Evolutionary conservation across 495 filamentous ascomycete genomes (phyloP), one percentile per base, ranked within the genome.

Genomic region (Geoglossum glabrum): DNA sequence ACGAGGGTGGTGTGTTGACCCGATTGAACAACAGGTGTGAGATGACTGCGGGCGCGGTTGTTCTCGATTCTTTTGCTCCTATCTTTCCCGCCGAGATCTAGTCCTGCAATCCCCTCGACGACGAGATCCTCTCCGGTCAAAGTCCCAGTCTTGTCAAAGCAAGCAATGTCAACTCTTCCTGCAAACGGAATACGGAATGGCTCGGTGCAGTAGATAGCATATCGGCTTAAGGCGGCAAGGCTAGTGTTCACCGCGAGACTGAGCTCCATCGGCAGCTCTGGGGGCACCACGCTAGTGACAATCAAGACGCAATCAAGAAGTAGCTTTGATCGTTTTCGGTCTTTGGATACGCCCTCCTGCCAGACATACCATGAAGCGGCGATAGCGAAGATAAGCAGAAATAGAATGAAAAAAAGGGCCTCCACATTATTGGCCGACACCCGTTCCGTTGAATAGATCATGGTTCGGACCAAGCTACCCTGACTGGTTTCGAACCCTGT

Each of bases 311-410:
- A 99, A 70, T 99, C 92, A 56, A 99, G 80, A 58, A 99, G 78
- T 31, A 99, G 78, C 77, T 99, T 99, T 23, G 88, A 95, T 59
- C 92, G 81, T 75, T 97, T 96, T 64, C 92, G 83, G 67, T 97
- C 90, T 72, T 83, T 84, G 57, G 76, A 71, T 38, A 97, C 90
- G 71, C 92, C 92, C 69, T 99, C 90, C 59, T 88, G 80, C 92
- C 92, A 99, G 52, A 99, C 92, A 67, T 99, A 99, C 92, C 93
- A 97, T n/a, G 90, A 93, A 33, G 92, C 92, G 57, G 92, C 92
- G 68, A 99, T 76, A 61, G 92, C 92, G 72, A 99, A 99, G 63
- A 96, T 79, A 52, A 95, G 77, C 5, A 99, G 77, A 74, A 99
- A 99, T 51, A 97, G 76, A 61, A 99, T 99, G 73, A 99, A 99